Evolutionary conservation across 352 stramenopile genomes (phyloP), one percentile per base, ranked within the genome.

Genomic region (Pythium guiyangense): DNA sequence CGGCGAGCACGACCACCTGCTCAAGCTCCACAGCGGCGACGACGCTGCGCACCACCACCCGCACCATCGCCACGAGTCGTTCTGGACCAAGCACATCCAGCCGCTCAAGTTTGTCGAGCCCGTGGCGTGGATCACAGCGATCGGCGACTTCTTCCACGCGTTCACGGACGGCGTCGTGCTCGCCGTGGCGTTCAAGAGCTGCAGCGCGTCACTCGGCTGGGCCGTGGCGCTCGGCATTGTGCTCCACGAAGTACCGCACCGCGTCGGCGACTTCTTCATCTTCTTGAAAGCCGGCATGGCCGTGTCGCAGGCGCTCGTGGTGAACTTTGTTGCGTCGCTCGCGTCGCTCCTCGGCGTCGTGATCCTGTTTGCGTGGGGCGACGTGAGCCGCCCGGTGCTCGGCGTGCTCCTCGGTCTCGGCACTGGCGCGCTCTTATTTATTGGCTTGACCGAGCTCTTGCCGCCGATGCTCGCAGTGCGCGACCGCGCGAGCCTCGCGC

Each of bases 261-360:
- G 61, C 25, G 61, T 67, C 6, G 61, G 61, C 20, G 58, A 67
- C 43, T 67, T 64, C 31, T 67, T 67, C 54, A 67, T 67, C 61
- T 67, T 47, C 48, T 29, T 67, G 6, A 63, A 64, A 34, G 54
- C 61, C 27, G 60, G 60, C 3, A 63, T 66, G 60, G 20, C 18
- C 8, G 52, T 63, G 4, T 6, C 55, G 17, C 60, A 66, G 39
- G 60, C 60, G 40, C 49, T 66, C 27, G 54, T 53, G 4, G 40
- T 66, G 26, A 66, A 66, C 40, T 63, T 66, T 18, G n/a, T 49
- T 3, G 54, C 60, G 39, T 66, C 60, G 34, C 17, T 66, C 9
- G 60, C 54, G 25, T 66, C 60, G 44, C 26, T 66, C 25, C 40
- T 66, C 2, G 60, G 60, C 4, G 60, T 29, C 14, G 31, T 63